phyloP scores from a whole-genome alignment of 495 filamentous ascomycete species.

The Penicillium coffeae region DNA sequence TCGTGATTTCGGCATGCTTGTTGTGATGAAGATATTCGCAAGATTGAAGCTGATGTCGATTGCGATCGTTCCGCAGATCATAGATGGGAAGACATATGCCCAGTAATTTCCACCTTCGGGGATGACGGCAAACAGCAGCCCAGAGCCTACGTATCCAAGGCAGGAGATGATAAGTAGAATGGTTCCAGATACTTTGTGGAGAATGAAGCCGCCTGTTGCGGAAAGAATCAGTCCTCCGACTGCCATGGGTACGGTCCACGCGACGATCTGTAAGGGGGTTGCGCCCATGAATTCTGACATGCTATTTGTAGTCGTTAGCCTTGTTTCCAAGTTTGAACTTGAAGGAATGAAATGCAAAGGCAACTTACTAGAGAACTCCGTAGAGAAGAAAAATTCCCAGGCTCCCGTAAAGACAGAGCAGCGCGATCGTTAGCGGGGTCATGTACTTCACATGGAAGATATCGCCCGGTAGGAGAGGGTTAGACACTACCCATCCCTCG shows the following conservation, averaged over 20 bases:
- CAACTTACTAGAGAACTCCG: constrained; percentile 69
- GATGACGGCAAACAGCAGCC: constrained; percentile 68
- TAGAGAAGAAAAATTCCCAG: constrained; percentile 78
- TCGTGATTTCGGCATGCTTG: constrained; percentile 59
- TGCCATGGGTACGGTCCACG: constrained; percentile 76
- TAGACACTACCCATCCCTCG: constrained; percentile 69
- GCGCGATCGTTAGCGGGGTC: constrained; percentile 58
- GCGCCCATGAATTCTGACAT: constrained; percentile 63
- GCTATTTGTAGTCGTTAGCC: constrained; percentile 32
- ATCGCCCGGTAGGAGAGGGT: constrained; percentile 71
- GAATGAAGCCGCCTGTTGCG: constrained; percentile 66
- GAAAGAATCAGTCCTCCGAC: constrained; percentile 71
- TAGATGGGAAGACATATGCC: constrained; percentile 76
- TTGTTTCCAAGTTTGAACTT: too few relatives aligned
- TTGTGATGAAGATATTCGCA: constrained; percentile 81
- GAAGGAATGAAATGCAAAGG: neutral
- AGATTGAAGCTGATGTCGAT: constrained; percentile 84
- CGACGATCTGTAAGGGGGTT: constrained; percentile 65
- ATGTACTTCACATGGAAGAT: constrained; percentile 73
- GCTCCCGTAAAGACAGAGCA: constrained; percentile 73
- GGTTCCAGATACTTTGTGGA: constrained; percentile 72
- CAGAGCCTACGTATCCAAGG: constrained; percentile 59
- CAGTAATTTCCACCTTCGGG: constrained; percentile 60
- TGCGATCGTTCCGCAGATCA: constrained; percentile 76
- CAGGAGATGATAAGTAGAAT: constrained; percentile 66